Evolutionary conservation across 2,329 filamentous ascomycete species (phyloP).

Genomic region (Gaeumannomyces sp.): DNA sequence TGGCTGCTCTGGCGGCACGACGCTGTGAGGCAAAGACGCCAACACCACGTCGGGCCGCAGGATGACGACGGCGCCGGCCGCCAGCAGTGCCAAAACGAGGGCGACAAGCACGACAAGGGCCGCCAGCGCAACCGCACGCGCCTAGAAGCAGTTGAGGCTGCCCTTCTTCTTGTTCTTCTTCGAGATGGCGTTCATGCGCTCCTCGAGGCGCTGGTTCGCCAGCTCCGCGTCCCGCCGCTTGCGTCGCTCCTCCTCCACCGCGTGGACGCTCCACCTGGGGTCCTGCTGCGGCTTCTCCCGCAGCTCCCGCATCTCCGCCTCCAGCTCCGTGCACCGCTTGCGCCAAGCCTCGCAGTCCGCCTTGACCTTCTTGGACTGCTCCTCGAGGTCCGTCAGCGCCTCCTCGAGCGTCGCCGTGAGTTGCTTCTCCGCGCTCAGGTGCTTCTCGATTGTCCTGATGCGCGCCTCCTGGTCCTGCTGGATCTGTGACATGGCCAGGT

Average conservation of each 20-base stretch:
- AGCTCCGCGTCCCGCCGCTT: conserved; percentile 86
- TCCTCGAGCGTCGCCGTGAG: conserved; percentile 93
- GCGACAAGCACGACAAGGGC: neutral
- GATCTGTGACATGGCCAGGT: conserved; percentile 68
- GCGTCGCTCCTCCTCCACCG: conserved; percentile 93
- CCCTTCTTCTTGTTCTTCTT: conserved; percentile 96
- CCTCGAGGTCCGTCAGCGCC: conserved; percentile 88
- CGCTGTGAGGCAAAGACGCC: too few species aligned
- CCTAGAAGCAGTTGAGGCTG: conserved; percentile 93
- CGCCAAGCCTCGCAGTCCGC: conserved; percentile 85
- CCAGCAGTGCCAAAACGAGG: neutral
- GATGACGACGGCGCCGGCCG: neutral
- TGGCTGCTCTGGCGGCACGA: too few species aligned
- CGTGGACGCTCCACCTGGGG: conserved; percentile 68
- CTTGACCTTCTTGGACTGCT: conserved; percentile 87
- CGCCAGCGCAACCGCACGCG: conserved; percentile 10
- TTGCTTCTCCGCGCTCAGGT: conserved; percentile 91
- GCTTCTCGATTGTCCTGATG: conserved; percentile 94
- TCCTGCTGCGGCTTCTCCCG: conserved; percentile 50
- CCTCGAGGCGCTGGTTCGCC: conserved; percentile 82
- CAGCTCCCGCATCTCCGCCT: conserved; percentile 63
- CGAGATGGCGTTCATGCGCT: conserved; percentile 87
- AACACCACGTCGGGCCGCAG: conserved; percentile 5
- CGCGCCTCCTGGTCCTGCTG: conserved; percentile 93
- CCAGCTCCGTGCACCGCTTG: conserved; percentile 73